These are phyloP conservation scores for Colletotrichum viniferum DNA, from an alignment of 2,329 filamentous ascomycete species.

Conservation along the genomic window DNA sequence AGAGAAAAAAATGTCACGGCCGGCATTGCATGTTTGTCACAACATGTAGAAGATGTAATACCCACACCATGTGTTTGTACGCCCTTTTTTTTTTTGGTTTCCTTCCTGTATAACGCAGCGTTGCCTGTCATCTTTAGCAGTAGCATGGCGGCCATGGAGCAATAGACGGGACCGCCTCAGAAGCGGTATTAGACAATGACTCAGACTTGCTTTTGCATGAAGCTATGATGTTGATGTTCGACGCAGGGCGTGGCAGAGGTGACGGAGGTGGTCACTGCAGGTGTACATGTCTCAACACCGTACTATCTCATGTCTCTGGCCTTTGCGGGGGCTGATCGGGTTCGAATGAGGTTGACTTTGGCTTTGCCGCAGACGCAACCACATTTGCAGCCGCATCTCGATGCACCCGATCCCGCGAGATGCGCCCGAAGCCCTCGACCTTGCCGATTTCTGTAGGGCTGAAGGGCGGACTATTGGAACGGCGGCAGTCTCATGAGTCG, in stretches of 20 bases:
- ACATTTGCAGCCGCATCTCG: neutral
- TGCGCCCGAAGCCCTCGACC: neutral
- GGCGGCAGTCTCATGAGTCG: neutral
- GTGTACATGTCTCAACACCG: neutral
- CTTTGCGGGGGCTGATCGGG: neutral
- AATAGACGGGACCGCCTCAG: neutral
- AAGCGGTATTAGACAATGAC: neutral
- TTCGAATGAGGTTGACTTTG: conserved; percentile 6
- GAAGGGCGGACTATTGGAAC: neutral
- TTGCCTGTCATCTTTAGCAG: neutral
- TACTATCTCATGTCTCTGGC: neutral
- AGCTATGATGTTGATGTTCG: neutral
- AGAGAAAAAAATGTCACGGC: conserved; percentile 5
- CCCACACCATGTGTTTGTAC: neutral
- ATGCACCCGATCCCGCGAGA: neutral
- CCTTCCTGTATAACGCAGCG: neutral
- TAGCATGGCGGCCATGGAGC: neutral
- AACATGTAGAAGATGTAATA: conserved; percentile 8
- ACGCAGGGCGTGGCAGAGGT: neutral
- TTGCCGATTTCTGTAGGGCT: neutral
- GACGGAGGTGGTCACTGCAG: neutral
- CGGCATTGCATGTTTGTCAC: conserved; percentile 1
- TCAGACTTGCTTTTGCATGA: neutral
- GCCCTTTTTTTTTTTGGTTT: neutral
- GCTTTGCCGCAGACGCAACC: neutral